Percentiles rank a stretch among this genome's conserved stretches.
Evolutionary conservation across 2,329 filamentous ascomycete species (phyloP).

Genomic region (Pyrenophora graminea): DNA sequence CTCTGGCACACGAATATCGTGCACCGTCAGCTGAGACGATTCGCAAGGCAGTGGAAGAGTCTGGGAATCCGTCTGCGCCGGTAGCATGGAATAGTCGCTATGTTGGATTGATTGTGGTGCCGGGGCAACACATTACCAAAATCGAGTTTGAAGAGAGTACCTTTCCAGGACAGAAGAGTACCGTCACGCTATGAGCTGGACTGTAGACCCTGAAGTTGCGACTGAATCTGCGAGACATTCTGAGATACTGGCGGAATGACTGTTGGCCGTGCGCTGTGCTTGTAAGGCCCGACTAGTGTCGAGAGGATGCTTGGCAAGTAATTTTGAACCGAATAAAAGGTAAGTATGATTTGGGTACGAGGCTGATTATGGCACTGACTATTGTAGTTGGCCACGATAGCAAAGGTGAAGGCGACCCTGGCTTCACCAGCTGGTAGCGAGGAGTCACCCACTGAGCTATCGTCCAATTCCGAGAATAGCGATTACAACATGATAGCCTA

Average conservation of each 20-base stretch:
- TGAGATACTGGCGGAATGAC: no score
- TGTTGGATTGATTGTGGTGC: slow-evolving; percentile 86
- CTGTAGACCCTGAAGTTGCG: no score
- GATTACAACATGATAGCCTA: not conserved
- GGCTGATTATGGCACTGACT: not conserved
- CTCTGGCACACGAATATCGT: slow-evolving; percentile 87
- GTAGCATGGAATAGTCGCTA: slow-evolving; percentile 82
- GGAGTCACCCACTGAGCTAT: not conserved
- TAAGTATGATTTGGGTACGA: not conserved
- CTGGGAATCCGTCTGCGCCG: slow-evolving; percentile 52
- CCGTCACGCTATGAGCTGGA: slow-evolving; percentile 24
- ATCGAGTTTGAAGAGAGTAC: slow-evolving; percentile 78
- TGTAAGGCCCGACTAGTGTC: not conserved
- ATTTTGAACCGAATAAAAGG: not conserved
- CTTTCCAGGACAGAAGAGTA: slow-evolving; percentile 29
- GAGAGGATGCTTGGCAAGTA: not conserved
- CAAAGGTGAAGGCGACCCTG: not conserved
- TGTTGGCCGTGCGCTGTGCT: no score
- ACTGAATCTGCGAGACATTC: no score
- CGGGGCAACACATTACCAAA: slow-evolving; percentile 80
- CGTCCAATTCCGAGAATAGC: not conserved
- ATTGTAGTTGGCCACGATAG: slow-evolving; percentile 1
- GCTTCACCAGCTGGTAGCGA: slow-evolving; percentile 2
- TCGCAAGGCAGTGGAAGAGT: slow-evolving; percentile 38
- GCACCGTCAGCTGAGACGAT: slow-evolving; percentile 60